These are phyloP conservation scores for Naganishia albida DNA, from an alignment of 1,284 basidiomycete genomes.

Conservation along the genomic window DNA sequence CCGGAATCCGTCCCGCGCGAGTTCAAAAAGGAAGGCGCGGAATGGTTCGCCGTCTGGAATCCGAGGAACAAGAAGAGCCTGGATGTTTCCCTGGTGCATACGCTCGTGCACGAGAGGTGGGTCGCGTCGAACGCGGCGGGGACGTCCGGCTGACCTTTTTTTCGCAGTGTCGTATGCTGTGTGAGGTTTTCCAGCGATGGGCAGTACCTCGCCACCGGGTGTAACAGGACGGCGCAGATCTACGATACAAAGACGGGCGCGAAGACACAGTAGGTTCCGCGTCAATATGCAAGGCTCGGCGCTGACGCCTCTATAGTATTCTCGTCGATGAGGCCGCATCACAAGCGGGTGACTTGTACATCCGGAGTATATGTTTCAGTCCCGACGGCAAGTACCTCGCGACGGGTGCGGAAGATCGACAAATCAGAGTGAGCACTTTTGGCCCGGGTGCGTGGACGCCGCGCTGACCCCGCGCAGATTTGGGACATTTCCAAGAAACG, in stretches of 20 bases:
- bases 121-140: conserved; percentile 37
- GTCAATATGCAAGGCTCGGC: not conserved
- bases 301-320: conserved; percentile 57
- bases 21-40: conserved; percentile 74
- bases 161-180: conserved; percentile 80
- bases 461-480: conserved; percentile 59
- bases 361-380: conserved; percentile 79
- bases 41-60: conserved; percentile 96
- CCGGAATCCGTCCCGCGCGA: conserved; percentile 59
- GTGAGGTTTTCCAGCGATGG: conserved; percentile 88
- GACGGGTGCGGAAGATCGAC: conserved; percentile 80
- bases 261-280: conserved; percentile 70
- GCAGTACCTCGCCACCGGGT: conserved; percentile 83
- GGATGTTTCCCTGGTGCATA: conserved; percentile 88
- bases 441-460: not conserved
- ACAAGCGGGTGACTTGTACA: conserved; percentile 72
- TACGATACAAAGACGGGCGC: conserved; percentile 82
- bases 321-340: conserved; percentile 68
- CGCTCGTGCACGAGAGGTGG: conserved; percentile 87
- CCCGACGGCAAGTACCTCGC: conserved; percentile 78
- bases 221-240: conserved; percentile 86
- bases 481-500: conserved; percentile 80
- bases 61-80: conserved; percentile 75
- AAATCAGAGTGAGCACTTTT: conserved; percentile 66
- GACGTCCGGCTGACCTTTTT: conserved; percentile 9